These are phyloP conservation scores for Spathaspora sp. DNA, from an alignment of 1,139 yeast species.

Conservation along the genomic window DNA sequence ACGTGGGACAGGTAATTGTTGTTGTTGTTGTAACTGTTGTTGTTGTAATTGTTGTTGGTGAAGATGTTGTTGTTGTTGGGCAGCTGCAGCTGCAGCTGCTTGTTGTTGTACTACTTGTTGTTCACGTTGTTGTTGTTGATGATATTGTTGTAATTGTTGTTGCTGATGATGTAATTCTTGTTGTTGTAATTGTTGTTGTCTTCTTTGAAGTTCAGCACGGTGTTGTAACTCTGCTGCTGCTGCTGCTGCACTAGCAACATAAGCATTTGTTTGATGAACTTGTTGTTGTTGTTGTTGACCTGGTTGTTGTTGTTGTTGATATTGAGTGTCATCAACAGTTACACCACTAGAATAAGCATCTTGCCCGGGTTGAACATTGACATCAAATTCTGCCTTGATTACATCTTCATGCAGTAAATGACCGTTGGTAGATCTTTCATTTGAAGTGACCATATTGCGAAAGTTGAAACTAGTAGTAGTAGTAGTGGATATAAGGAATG, in stretches of 20 bases:
- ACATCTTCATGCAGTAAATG: constrained; percentile 4
- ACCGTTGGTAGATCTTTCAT: constrained; percentile 8
- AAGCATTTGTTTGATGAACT: constrained; percentile 21
- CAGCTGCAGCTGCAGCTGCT: constrained; percentile 3
- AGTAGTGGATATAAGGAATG: constrained; percentile 1
- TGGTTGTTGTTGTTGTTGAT: constrained; percentile 12
- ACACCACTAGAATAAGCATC: constrained; percentile 4
- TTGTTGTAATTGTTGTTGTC: constrained; percentile 30
- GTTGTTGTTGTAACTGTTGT: constrained; percentile 13
- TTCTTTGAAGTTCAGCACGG: constrained; percentile 24
- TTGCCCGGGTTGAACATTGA: constrained; percentile 5
- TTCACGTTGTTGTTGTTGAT: constrained; percentile 15
- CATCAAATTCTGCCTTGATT: constrained; percentile 7
- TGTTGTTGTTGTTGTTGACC: constrained; percentile 26
- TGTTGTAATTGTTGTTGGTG: constrained; percentile 15
- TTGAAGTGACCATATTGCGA: constrained; percentile 7
- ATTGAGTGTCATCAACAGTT: constrained; percentile 8
- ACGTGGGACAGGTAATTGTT: constrained; percentile 10
- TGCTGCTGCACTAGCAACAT: constrained; percentile 17
- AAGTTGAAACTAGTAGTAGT: background rate
- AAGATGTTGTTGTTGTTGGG: constrained; percentile 15
- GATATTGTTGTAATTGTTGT: constrained; percentile 21
- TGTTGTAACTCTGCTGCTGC: constrained; percentile 24
- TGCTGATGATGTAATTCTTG: constrained; percentile 22
- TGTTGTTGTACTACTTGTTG: constrained; percentile 12